These are phyloP conservation scores for Terana coerulea DNA, from an alignment of 768 basidiomycete species.

Conservation along the genomic window DNA sequence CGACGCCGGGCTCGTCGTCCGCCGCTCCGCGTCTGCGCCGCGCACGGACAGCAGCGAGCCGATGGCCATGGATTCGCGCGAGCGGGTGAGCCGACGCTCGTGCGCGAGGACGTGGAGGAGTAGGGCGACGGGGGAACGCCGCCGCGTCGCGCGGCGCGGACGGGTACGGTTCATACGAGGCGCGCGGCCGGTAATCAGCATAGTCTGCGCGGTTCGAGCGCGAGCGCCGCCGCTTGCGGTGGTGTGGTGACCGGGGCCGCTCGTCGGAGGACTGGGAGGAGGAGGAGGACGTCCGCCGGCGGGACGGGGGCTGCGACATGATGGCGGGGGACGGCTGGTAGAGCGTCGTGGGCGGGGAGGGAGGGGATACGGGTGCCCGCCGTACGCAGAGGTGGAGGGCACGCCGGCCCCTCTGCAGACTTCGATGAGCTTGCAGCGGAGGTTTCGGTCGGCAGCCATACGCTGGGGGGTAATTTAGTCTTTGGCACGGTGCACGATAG, in stretches of 20 bases:
- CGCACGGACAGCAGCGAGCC: slow-evolving; percentile 58
- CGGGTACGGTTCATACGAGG: slow-evolving; percentile 30
- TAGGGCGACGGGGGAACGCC: slow-evolving; percentile 59
- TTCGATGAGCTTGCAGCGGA: slow-evolving; percentile 72
- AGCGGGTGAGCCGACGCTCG: slow-evolving; percentile 69
- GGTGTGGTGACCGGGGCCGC: slow-evolving; percentile 8
- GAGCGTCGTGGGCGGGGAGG: slow-evolving; percentile 23
- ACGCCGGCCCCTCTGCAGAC: slow-evolving; percentile 32
- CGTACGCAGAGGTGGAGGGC: slow-evolving; percentile 12
- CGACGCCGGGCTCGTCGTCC: slow-evolving; percentile 14
- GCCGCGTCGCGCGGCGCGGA: slow-evolving; percentile 36
- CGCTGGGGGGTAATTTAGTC: slow-evolving; percentile 41
- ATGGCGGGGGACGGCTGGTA: slow-evolving; percentile 30
- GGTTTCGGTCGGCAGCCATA: slow-evolving; percentile 61
- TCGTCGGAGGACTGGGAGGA: slow-evolving; percentile 8
- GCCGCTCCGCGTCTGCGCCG: slow-evolving; percentile 11
- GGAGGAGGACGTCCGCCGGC: slow-evolving; percentile 34
- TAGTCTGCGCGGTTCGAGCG: slow-evolving; percentile 36
- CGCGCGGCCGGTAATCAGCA: slow-evolving; percentile 14
- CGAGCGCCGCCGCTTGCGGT: slow-evolving; percentile 61
- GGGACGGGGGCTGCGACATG: slow-evolving; percentile 30
- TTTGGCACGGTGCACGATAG: slow-evolving; percentile 4
- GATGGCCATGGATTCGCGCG: slow-evolving; percentile 76
- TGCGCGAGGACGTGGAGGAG: slow-evolving; percentile 63
- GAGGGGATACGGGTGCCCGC: slow-evolving; percentile 18